Percentiles rank a stretch among this genome's conserved stretches.
phyloP scores from a whole-genome alignment of 2,329 filamentous ascomycete genomes.

The Fusarium caatingaense region DNA sequence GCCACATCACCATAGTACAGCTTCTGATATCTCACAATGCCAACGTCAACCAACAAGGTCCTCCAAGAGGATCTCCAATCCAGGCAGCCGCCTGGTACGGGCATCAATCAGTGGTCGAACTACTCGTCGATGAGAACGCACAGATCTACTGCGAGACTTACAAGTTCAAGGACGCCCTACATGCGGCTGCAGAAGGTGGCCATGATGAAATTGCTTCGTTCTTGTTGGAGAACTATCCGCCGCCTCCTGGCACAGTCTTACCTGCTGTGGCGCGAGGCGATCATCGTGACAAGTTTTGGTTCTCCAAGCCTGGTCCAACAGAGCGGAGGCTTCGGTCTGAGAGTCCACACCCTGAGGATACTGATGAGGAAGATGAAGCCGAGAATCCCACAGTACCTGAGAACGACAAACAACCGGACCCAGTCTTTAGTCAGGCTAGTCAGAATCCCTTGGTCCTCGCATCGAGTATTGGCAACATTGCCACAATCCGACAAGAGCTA shows the following conservation, averaged over 20 bases:
- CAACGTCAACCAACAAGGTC: background rate
- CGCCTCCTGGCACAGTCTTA: background rate
- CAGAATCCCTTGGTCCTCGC: too few relatives aligned
- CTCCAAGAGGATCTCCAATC: background rate
- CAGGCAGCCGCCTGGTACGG: slow-evolving; percentile 23
- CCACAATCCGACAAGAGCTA: too few relatives aligned
- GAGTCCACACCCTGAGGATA: too few relatives aligned
- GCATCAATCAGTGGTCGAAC: background rate
- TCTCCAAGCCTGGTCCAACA: too few relatives aligned
- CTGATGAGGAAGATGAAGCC: too few relatives aligned
- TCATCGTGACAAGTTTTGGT: too few relatives aligned
- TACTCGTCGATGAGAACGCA: slow-evolving; percentile 7
- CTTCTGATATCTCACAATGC: background rate
- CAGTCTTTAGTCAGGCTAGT: too few relatives aligned
- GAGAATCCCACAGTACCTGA: too few relatives aligned
- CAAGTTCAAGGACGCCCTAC: slow-evolving; percentile 8
- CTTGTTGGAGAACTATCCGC: background rate
- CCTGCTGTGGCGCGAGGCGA: background rate
- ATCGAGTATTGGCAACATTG: too few relatives aligned
- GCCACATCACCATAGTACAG: background rate
- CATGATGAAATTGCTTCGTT: slow-evolving; percentile 5
- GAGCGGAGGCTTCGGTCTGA: too few relatives aligned
- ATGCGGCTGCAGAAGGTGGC: slow-evolving; percentile 17
- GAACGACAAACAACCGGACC: too few relatives aligned
- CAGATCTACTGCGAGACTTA: background rate